Base-by-base conservation (phyloP, 768 basidiomycete genomes). In the Boletus tomentosulus region DNA sequence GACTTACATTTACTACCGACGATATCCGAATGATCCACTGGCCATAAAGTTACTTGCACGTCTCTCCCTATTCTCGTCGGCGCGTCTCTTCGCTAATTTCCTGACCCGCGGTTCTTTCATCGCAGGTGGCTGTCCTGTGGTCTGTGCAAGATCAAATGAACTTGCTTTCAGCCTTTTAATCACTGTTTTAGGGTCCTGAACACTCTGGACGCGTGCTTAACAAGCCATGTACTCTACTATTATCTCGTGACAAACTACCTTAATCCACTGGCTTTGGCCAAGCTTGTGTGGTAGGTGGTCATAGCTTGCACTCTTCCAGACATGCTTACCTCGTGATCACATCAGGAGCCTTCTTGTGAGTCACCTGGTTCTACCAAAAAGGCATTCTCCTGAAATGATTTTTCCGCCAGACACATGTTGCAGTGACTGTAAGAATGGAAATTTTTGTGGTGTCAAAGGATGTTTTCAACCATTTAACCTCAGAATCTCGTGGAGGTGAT, bases 171-270 rank as follows among this genome's bases (percentile, higher is more conserved):
- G 1, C 28, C 3, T 30, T 37, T 30, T 45, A 51, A 30, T 58
- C 15, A 15, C 19, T 6, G 1, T 35, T 41, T 6, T 13, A 62
- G 63, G 76, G 55, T 68, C 2, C 59, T 85, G 15, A 81, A 83
- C 60, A 81, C 82, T 1, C 77, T 83, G 53, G 80, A 84, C 60
- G 75, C 76, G 1, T 71, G 68, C 39, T 60, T 84, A 44, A 78
- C 76, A 41, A 70, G 71, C 37, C 82, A 84, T 64, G 74, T 81
- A 54, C 67, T 83, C 37, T 85, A 84, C 61, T 72, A 73, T 59
- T 85, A 85, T 60, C 72, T 83, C 53, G 79, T 85, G 37, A 67
- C 65, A 35, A 82, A 84, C 64, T 82, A 75, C 58, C 55, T 76
- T 38, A 76, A 79, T 59, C 73, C 76, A 1, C 8, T 69, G 12